Base-by-base conservation (phyloP, 768 basidiomycete species). In the Tylopilus sp. region DNA sequence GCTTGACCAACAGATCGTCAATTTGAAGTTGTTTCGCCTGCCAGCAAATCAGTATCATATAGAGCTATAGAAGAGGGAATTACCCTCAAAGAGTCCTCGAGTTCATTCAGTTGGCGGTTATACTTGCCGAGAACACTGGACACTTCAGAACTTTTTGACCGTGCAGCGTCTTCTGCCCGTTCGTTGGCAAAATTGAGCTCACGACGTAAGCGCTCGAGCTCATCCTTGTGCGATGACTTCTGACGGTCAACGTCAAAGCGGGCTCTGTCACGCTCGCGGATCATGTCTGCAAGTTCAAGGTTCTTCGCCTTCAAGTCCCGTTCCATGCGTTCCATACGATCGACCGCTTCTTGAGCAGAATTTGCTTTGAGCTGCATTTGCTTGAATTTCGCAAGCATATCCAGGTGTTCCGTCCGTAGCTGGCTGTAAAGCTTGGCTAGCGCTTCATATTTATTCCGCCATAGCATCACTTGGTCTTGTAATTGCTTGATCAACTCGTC, bases 291-390 rank as follows among this genome's bases (percentile, higher is more conserved):
- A 19, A 99, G 76, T 70, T 98, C 97, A 50, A 99, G 72, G 66
- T 98, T 99, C 81, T 99, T 99, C n/a, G 91, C 80, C 74, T 98
- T 99, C 62, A 98, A 76, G 67, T 99, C 97, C 30, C 94, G 79
- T 68, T 99, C 97, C 94, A 98, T 98, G 53, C 95, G 79, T 71
- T 98, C 97, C 94, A 99, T 98, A 60, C 86, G 86, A 70, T 99
- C 96, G 41, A 98, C 88, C 26, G 95, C 91, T 71, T 98, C 97
- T 69, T 98, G 96, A 0, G 97, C 95, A 31, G 95, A 97, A 66
- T 95, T 97, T 17, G 97, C 97, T 70, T 97, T 98, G 56, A 98
- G 81, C 68, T 98, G 95, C 81, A 98, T 82, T 60, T 90, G 87
- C 76, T 98, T 99, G 80, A 90, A 95, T 73, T 96, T 98, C 58